Conservation (phyloP, 352 stramenopile genomes). For the Phytophthora podocarpi region DNA sequence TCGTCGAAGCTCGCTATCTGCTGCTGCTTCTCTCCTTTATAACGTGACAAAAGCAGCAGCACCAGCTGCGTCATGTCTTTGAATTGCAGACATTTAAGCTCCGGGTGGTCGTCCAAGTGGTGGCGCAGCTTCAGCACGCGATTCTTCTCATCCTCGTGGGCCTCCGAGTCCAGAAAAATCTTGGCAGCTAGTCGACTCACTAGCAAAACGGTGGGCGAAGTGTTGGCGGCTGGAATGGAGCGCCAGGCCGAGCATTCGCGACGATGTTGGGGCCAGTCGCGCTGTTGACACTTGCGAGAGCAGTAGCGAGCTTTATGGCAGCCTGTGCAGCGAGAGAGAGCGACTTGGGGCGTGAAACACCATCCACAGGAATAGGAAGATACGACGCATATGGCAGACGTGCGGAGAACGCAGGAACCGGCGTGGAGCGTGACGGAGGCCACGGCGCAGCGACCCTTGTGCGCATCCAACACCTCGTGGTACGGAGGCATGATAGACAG, state of each 20-base stretch:
- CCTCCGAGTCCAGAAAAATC: constrained; percentile 33
- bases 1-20: constrained; percentile 23
- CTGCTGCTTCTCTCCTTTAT: constrained; percentile 35
- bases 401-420: constrained; percentile 42
- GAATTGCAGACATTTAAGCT: constrained; percentile 44
- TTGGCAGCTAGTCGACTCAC: constrained; percentile 47
- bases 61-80: constrained; percentile 69
- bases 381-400: constrained; percentile 33
- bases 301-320: constrained; percentile 73
- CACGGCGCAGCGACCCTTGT: constrained; percentile 56
- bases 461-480: constrained; percentile 26
- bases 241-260: constrained; percentile 59
- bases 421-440: constrained; percentile 34
- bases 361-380: constrained; percentile 51
- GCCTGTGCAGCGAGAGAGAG: constrained; percentile 53
- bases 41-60: constrained; percentile 52
- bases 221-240: constrained; percentile 24
- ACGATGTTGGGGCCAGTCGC: constrained; percentile 58
- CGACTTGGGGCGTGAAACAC: constrained; percentile 41
- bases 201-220: constrained; percentile 62
- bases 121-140: constrained; percentile 47
- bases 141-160: constrained; percentile 9
- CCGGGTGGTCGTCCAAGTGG: constrained; percentile 51
- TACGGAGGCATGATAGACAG: constrained; percentile 18
- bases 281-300: constrained; percentile 64